Evolutionary conservation across 2,329 filamentous ascomycete species (phyloP).

Genomic region (Daldinia eschscholtzii): DNA sequence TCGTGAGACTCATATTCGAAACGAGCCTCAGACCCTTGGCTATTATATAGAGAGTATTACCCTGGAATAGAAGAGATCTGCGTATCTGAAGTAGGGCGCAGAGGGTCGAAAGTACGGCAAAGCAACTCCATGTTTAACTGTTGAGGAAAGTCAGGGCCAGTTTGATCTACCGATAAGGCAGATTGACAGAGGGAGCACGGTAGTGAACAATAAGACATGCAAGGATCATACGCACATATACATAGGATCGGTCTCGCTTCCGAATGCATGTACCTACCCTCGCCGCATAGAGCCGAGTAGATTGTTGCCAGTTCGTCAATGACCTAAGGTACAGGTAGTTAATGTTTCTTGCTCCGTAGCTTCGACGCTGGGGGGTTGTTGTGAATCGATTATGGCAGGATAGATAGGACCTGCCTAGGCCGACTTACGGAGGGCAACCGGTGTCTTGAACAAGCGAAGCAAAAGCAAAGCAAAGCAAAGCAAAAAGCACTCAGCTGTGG

Average conservation of each 20-base stretch:
- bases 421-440: background rate
- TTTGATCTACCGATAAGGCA: conserved; percentile 13
- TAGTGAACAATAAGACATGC: background rate
- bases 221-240: background rate
- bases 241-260: background rate
- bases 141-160: background rate
- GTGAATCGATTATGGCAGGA: background rate
- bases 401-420: background rate
- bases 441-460: background rate
- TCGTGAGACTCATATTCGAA: conserved; percentile 15
- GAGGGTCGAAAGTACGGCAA: conserved; percentile 12
- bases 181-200: conserved; percentile 8
- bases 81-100: conserved; percentile 4
- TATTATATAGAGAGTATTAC: background rate
- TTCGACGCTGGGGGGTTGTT: background rate
- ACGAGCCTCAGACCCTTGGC: background rate
- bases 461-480: background rate
- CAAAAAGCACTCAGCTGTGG: conserved; percentile 4
- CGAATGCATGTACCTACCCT: background rate
- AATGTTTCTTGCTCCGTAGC: background rate
- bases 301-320: background rate
- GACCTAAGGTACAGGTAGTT: background rate
- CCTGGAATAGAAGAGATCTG: background rate
- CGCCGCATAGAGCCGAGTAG: background rate
- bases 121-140: background rate